Conservation (phyloP, 192 early-diverging fungal species). For the Gaertneriomyces semiglobifer region DNA sequence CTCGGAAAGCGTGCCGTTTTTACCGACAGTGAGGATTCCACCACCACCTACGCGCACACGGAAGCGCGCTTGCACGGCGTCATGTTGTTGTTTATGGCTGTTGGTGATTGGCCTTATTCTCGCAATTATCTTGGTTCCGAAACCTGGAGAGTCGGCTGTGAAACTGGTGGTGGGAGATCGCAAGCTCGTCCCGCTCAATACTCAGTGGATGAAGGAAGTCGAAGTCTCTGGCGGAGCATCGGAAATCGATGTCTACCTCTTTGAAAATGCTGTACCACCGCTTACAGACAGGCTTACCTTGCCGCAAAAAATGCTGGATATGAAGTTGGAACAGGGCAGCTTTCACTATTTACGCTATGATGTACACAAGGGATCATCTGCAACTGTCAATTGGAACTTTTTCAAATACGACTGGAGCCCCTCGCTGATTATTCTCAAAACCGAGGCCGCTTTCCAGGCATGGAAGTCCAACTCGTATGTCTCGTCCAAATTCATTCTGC, state of each 20-base stretch:
- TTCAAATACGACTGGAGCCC: neutral
- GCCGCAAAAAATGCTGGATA: slow-evolving; percentile 11
- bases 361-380: slow-evolving; percentile 14
- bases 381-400: slow-evolving; percentile 16
- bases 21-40: slow-evolving; percentile 1
- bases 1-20: slow-evolving; percentile 5
- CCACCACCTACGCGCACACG: slow-evolving; percentile 10
- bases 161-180: slow-evolving; percentile 29
- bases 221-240: slow-evolving; percentile 10
- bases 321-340: slow-evolving; percentile 21
- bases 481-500: neutral
- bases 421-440: neutral
- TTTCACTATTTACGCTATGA: slow-evolving; percentile 30
- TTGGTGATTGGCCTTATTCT: slow-evolving; percentile 16
- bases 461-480: slow-evolving; percentile 7
- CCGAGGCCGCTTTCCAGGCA: slow-evolving; percentile 3
- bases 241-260: slow-evolving; percentile 23
- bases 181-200: slow-evolving; percentile 7
- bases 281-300: slow-evolving; percentile 4
- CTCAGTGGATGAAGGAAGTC: slow-evolving; percentile 25
- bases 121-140: slow-evolving; percentile 14
- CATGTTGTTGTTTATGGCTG: slow-evolving; percentile 19
- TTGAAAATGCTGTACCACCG: slow-evolving; percentile 15
- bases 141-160: slow-evolving; percentile 11
- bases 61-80: slow-evolving; percentile 16